Conservation (phyloP, 306 rosid species). For the Ochetophila trinervis region DNA sequence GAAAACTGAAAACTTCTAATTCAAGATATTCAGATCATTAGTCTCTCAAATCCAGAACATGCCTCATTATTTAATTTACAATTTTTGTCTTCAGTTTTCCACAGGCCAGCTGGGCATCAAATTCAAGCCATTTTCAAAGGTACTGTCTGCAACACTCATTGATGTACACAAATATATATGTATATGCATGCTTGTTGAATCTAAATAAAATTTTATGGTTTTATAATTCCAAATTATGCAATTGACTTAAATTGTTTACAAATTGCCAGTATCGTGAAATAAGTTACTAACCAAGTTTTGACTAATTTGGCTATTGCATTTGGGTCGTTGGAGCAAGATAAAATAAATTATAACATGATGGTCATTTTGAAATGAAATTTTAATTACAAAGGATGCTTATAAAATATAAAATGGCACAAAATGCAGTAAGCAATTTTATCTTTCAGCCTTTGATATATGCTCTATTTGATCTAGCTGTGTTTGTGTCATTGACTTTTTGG, state of each 20-base stretch:
- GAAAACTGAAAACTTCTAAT: slow-evolving; percentile 8
- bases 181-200: not conserved
- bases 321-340: too few relatives aligned
- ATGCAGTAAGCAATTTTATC: too few relatives aligned
- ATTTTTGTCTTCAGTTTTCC: slow-evolving; percentile 65
- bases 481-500: too few relatives aligned
- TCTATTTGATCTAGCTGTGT: too few relatives aligned
- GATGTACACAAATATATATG: not conserved
- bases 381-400: too few relatives aligned
- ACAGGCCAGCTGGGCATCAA: slow-evolving; percentile 72
- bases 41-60: slow-evolving; percentile 21
- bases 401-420: too few relatives aligned
- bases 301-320: too few relatives aligned
- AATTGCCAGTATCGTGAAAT: not conserved
- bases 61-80: slow-evolving; percentile 8
- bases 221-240: not conserved
- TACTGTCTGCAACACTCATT: slow-evolving; percentile 31
- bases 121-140: slow-evolving; percentile 94
- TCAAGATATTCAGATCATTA: slow-evolving; percentile 13
- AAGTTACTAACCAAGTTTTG: too few relatives aligned
- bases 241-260: not conserved
- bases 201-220: not conserved
- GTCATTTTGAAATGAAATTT: too few relatives aligned
- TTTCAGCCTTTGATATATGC: too few relatives aligned
- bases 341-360: too few relatives aligned